Percentiles rank a stretch among this genome's conserved stretches.
These are phyloP conservation scores for Phytophthora pseudosyringae DNA, from an alignment of 352 stramenopile species.

Conservation along the genomic window DNA sequence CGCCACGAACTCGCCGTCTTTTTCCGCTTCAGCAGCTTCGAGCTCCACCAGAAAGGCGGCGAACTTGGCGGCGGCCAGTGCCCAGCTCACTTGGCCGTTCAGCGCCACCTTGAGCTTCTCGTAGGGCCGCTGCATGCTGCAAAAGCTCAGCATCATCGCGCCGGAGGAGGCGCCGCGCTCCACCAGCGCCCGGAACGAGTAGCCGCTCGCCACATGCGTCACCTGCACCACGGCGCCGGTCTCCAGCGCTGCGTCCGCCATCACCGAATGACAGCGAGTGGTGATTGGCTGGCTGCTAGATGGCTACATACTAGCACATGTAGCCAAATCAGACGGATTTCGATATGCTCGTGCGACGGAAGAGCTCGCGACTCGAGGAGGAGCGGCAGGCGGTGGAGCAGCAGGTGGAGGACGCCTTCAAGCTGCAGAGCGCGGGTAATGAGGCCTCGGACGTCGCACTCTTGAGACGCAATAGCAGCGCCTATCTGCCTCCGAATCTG, in stretches of 20 bases:
- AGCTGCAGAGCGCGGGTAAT: conserved; percentile 8
- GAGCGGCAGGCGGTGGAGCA: conserved; percentile 59
- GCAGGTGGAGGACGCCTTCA: conserved; percentile 50
- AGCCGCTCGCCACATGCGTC: conserved; percentile 45
- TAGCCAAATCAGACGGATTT: conserved; percentile 27
- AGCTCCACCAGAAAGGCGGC: conserved; percentile 66
- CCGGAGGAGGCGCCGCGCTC: conserved; percentile 43
- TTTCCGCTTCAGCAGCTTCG: conserved; percentile 14
- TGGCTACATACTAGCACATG: conserved; percentile 15
- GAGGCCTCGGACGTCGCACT: conserved; percentile 8
- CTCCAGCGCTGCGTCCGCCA: conserved; percentile 34
- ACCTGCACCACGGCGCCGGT: conserved; percentile 69
- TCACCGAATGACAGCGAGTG: conserved; percentile 11
- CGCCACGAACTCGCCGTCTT: conserved; percentile 24
- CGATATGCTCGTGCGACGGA: conserved; percentile 33
- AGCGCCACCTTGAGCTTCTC: conserved; percentile 83
- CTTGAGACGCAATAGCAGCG: conserved; percentile 37
- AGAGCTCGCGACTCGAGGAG: conserved; percentile 50
- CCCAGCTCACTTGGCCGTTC: conserved; percentile 69
- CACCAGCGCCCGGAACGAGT: conserved; percentile 58
- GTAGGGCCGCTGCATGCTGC: conserved; percentile 68
- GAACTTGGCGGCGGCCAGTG: conserved; percentile 70
- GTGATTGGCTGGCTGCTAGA: conserved; percentile 13
- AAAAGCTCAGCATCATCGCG: conserved; percentile 54
- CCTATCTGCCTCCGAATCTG: conserved; percentile 47